Base-by-base conservation (phyloP, 345 rosid genomes). In the Barbarea vulgaris region DNA sequence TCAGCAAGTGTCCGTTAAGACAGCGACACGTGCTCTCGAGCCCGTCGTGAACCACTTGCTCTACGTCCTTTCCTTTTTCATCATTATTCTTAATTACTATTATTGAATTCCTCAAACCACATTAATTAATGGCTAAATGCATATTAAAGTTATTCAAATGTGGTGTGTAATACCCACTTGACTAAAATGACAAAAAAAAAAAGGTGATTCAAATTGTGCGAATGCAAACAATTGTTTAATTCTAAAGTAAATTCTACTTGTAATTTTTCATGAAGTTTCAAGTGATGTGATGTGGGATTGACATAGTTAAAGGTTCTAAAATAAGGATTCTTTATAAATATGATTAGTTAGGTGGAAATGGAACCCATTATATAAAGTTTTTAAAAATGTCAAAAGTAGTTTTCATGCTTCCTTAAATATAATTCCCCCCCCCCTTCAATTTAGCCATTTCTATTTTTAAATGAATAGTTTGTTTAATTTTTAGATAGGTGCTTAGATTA, bases 11-110 rank as follows among this genome's bases (percentile, higher is more conserved):
- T 67, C 81, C 74, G 64, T 78, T 78, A 42, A 67, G 74, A 78
- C 81, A 78, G 69, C 77, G 81, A 78, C 81, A 78, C 81, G 81
- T 78, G 81, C 77, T 78, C 74, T 78, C 70, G 64, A 78, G 73
- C 53, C 74, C 73, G 69, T 66, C 73, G 73, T 72, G 57, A 78
- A 72, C 81, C 78, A 78, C 74, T 78, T 78, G 77, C 73, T 47
- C 48, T 24, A 14, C 7, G 0, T 22, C 33, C 13, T 8, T 39
- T 28, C 51, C 28, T 56, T 70, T 76, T 62, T 41, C 67, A 33
- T 53, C 75, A n/a, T 76, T 7, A 24, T 36, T 54, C 47, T 70
- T 69, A 27, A 64, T 11, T 37, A 54, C 22, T 34, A 39, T 51
- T 59, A 66, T 78, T 71, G 24, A 78, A 59, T 39, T 65, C 51